phyloP scores from a whole-genome alignment of 2,329 filamentous ascomycete genomes.

The Ophiostoma tasmaniense region DNA sequence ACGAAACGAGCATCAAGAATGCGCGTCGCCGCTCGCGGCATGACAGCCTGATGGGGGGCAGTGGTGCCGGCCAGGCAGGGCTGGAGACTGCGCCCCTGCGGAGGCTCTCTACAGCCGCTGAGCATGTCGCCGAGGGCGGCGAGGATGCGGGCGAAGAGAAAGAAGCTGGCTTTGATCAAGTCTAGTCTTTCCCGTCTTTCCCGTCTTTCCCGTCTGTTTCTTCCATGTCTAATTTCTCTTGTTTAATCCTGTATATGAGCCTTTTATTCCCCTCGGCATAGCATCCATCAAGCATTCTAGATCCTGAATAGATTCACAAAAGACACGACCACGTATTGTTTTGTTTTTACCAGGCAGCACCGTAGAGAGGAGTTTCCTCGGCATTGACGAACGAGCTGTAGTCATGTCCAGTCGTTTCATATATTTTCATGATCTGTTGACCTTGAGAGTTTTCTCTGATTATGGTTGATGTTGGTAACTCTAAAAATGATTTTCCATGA shows the following conservation, averaged over 20 bases:
- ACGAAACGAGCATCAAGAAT: slow-evolving; percentile 48
- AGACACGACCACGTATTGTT: not conserved
- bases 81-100: slow-evolving; percentile 29
- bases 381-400: not conserved
- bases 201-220: too few species aligned
- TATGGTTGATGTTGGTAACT: too few species aligned
- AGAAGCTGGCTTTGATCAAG: slow-evolving; percentile 17
- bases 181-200: slow-evolving; percentile 5
- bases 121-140: not conserved
- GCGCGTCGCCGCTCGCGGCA: slow-evolving; percentile 44
- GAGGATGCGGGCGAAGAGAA: not conserved
- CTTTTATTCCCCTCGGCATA: not conserved
- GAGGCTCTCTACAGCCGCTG: not conserved
- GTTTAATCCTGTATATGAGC: not conserved
- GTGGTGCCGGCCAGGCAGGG: slow-evolving; percentile 21
- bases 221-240: too few species aligned
- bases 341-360: not conserved
- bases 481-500: too few species aligned
- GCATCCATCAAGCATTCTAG: not conserved
- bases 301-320: not conserved
- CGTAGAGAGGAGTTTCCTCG: too few species aligned
- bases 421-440: not conserved
- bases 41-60: slow-evolving; percentile 43
- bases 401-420: not conserved
- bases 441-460: too few species aligned